Conservation (phyloP, 2,329 filamentous ascomycete genomes). For the Aspergillus quadricinctus region DNA sequence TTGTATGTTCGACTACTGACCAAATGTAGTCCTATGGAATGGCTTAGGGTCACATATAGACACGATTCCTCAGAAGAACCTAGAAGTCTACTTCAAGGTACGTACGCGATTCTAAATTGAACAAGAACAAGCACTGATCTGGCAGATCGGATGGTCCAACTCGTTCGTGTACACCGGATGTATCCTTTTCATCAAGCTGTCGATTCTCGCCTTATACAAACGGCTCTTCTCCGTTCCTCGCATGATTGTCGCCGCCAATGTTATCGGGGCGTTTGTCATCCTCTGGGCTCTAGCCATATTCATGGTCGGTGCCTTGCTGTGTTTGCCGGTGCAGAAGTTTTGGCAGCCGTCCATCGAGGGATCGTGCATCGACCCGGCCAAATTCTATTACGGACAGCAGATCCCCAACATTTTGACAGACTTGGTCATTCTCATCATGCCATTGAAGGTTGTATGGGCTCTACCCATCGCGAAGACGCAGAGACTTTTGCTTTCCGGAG, state of each 20-base stretch:
- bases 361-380: slow-evolving; percentile 21
- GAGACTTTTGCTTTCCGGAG: slow-evolving; percentile 20
- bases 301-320: slow-evolving; percentile 19
- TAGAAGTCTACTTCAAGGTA: slow-evolving; percentile 23
- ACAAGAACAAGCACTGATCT: neutral
- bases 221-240: slow-evolving; percentile 20
- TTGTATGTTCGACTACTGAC: neutral
- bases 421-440: slow-evolving; percentile 24
- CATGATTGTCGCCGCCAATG: slow-evolving; percentile 19
- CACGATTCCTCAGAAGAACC: slow-evolving; percentile 21
- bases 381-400: slow-evolving; percentile 26
- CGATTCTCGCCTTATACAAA: slow-evolving; percentile 26
- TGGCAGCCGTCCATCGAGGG: slow-evolving; percentile 22
- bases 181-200: slow-evolving; percentile 24
- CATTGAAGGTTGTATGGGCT: slow-evolving; percentile 22
- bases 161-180: slow-evolving; percentile 24
- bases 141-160: slow-evolving; percentile 25
- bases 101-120: neutral
- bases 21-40: slow-evolving; percentile 20
- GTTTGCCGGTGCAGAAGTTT: slow-evolving; percentile 23
- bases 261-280: slow-evolving; percentile 17
- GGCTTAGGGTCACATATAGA: slow-evolving; percentile 26
- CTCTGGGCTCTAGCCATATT: slow-evolving; percentile 21
- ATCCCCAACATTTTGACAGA: slow-evolving; percentile 30
- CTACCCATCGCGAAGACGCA: slow-evolving; percentile 22